Percentiles rank a stretch among this genome's conserved stretches.
Evolutionary conservation across 768 basidiomycete genomes (phyloP).

Genomic region (Tubosaeta sp.): DNA sequence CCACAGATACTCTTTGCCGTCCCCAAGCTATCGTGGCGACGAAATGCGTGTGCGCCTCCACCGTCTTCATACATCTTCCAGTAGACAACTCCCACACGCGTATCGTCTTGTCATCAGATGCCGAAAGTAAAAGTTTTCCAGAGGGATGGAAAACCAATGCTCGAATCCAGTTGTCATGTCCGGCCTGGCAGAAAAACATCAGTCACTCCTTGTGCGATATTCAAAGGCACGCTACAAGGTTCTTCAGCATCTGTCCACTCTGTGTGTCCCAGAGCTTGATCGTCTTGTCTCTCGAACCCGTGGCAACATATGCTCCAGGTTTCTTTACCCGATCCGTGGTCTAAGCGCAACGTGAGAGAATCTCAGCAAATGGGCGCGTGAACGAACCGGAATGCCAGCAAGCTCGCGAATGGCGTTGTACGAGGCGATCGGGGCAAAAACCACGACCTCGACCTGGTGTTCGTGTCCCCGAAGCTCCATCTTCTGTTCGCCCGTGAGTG

Average conservation of each 20-base stretch:
- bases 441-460: slow-evolving; percentile 76
- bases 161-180: slow-evolving; percentile 90
- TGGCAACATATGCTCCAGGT: slow-evolving; percentile 61
- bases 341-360: slow-evolving; percentile 26
- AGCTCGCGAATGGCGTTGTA: slow-evolving; percentile 76
- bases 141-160: slow-evolving; percentile 86
- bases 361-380: slow-evolving; percentile 1
- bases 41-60: slow-evolving; percentile 86
- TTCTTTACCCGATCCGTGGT: slow-evolving; percentile 48
- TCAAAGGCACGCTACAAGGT: slow-evolving; percentile 47
- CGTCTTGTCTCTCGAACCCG: slow-evolving; percentile 86
- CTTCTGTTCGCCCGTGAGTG: slow-evolving; percentile 69
- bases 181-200: slow-evolving; percentile 40
- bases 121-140: slow-evolving; percentile 87
- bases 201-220: slow-evolving; percentile 2
- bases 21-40: slow-evolving; percentile 83
- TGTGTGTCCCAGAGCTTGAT: slow-evolving; percentile 89
- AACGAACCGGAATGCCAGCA: slow-evolving; percentile 61
- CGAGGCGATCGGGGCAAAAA: slow-evolving; percentile 74
- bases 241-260: slow-evolving; percentile 76
- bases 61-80: slow-evolving; percentile 79
- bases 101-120: slow-evolving; percentile 88
- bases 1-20: slow-evolving; percentile 44
- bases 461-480: slow-evolving; percentile 85
- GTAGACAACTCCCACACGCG: slow-evolving; percentile 86